phyloP scores from a whole-genome alignment of 495 filamentous ascomycete genomes.

The Aspergillus affinis region DNA sequence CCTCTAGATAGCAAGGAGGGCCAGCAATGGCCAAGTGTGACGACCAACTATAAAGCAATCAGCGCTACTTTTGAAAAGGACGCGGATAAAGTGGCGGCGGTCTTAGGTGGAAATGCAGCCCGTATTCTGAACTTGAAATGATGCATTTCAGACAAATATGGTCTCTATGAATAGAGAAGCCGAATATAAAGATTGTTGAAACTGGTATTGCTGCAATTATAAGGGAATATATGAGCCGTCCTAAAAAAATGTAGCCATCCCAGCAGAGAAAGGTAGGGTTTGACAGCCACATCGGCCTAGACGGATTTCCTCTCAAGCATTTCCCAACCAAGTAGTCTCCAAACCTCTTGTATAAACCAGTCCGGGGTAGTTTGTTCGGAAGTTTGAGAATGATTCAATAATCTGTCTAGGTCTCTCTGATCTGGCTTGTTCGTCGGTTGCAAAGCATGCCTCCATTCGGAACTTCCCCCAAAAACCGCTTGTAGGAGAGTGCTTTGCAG shows the following conservation, averaged over 20 bases:
- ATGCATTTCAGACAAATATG: constrained; percentile 1
- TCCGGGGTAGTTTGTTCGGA: constrained; percentile 29
- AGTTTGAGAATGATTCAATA: not conserved
- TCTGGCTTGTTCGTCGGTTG: constrained; percentile 24
- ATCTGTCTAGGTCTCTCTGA: constrained; percentile 14
- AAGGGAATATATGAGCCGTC: not conserved
- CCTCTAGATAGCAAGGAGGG: constrained; percentile 60
- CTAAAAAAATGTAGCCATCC: too few species aligned
- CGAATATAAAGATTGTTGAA: not conserved
- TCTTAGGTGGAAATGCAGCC: constrained; percentile 72
- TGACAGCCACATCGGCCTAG: too few species aligned
- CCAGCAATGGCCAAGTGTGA: constrained; percentile 80
- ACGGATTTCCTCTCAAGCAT: constrained; percentile 16
- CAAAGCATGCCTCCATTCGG: constrained; percentile 25
- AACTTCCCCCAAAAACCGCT: constrained; percentile 37
- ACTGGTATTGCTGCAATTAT: not conserved
- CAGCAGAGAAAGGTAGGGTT: not conserved
- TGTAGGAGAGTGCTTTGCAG: constrained; percentile 44
- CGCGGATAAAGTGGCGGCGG: constrained; percentile 43
- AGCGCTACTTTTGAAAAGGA: constrained; percentile 55
- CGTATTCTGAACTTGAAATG: constrained; percentile 58
- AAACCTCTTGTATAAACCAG: constrained; percentile 50
- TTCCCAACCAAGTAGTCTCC: constrained; percentile 53
- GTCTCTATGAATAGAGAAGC: not conserved
- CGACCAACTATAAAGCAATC: constrained; percentile 73